phyloP scores from a whole-genome alignment of 495 filamentous ascomycete species.

The Neurospora tetraspora region DNA sequence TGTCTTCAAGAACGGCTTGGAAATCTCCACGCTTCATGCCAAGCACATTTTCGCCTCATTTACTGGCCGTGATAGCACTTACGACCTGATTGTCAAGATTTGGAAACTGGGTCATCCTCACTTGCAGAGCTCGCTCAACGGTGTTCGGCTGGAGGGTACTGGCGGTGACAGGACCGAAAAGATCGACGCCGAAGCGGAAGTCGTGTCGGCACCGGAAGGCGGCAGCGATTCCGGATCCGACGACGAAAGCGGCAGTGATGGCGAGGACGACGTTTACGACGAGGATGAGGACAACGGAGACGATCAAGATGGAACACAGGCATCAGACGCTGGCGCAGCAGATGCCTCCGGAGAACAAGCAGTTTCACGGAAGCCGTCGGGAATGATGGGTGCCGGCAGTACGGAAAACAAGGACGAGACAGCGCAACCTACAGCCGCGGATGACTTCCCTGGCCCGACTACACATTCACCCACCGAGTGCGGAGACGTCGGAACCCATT shows the following conservation, averaged over 20 bases:
- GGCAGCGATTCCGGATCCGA: slow-evolving; percentile 46
- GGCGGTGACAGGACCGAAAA: slow-evolving; percentile 89
- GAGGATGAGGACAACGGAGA: slow-evolving; percentile 66
- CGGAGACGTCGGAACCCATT: slow-evolving; percentile 64
- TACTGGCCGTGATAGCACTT: slow-evolving; percentile 87
- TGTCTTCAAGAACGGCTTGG: slow-evolving; percentile 94
- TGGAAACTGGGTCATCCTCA: slow-evolving; percentile 95
- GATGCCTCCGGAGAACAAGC: slow-evolving; percentile 53
- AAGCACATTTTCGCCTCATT: slow-evolving; percentile 94
- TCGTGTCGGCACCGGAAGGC: slow-evolving; percentile 22
- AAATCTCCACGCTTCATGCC: slow-evolving; percentile 90
- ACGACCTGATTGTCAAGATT: slow-evolving; percentile 92
- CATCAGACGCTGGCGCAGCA: slow-evolving; percentile 47
- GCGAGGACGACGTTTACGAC: slow-evolving; percentile 62
- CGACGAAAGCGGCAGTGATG: slow-evolving; percentile 53
- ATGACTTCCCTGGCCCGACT: slow-evolving; percentile 80
- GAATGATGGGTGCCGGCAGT: slow-evolving; percentile 34
- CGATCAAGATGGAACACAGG: slow-evolving; percentile 48
- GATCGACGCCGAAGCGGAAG: slow-evolving; percentile 39
- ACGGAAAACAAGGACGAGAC: slow-evolving; percentile 49
- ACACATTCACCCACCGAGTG: slow-evolving; percentile 80
- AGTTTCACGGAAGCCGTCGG: slow-evolving; percentile 57
- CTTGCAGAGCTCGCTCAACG: slow-evolving; percentile 78
- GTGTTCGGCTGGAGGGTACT: slow-evolving; percentile 66
- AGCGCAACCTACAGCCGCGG: slow-evolving; percentile 36